Evolutionary conservation across 2,329 filamentous ascomycete genomes (phyloP).

Genomic region (Cadophora sp.): DNA sequence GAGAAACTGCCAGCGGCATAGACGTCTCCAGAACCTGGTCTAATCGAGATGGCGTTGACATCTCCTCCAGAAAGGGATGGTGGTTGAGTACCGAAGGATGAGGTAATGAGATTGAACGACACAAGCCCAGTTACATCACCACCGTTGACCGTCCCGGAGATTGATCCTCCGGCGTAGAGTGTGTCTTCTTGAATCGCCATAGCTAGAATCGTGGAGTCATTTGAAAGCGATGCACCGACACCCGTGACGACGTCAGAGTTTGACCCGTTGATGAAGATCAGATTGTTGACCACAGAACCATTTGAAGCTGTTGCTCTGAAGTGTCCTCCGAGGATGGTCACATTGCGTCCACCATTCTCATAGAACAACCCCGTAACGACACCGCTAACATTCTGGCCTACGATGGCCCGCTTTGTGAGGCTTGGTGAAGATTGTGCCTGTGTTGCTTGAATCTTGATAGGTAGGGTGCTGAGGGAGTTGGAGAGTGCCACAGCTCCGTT

Average conservation of each 20-base stretch:
- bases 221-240: slow-evolving; percentile 68
- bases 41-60: slow-evolving; percentile 78
- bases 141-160: slow-evolving; percentile 73
- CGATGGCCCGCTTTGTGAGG: slow-evolving; percentile 54
- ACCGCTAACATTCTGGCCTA: slow-evolving; percentile 60
- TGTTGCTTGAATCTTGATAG: slow-evolving; percentile 60
- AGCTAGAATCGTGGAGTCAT: slow-evolving; percentile 77
- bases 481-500: slow-evolving; percentile 74
- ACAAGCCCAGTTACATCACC: slow-evolving; percentile 75
- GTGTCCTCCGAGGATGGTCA: slow-evolving; percentile 87
- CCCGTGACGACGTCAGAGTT: slow-evolving; percentile 72
- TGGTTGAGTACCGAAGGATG: slow-evolving; percentile 73
- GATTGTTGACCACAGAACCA: slow-evolving; percentile 76
- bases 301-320: slow-evolving; percentile 76
- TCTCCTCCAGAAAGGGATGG: slow-evolving; percentile 74
- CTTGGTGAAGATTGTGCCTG: slow-evolving; percentile 47
- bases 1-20: slow-evolving; percentile 88
- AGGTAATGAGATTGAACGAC: slow-evolving; percentile 75
- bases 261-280: slow-evolving; percentile 82
- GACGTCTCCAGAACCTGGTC: slow-evolving; percentile 73
- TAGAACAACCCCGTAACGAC: slow-evolving; percentile 85
- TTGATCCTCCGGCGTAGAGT: slow-evolving; percentile 82
- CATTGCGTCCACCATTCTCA: slow-evolving; percentile 70
- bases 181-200: slow-evolving; percentile 70
- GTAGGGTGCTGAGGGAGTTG: slow-evolving; percentile 59